Base-by-base conservation (phyloP, 768 basidiomycete genomes). In the Coprinopsis strossmayeri region DNA sequence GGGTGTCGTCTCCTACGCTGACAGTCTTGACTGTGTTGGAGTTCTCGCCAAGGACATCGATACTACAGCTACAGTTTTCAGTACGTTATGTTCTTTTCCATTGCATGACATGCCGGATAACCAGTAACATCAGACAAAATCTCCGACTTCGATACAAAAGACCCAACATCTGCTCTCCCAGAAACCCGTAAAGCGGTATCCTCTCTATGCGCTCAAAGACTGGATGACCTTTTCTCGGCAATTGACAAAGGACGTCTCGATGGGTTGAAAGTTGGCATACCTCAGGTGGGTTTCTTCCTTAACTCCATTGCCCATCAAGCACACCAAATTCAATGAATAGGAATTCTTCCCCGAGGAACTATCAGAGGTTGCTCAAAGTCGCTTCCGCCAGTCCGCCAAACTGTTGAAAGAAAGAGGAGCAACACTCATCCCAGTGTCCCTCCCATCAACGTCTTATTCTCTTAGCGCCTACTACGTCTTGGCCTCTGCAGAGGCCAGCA, bases 401-500 rank as follows among this genome's bases (percentile, higher is more conserved):
- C 55, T 55, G 34, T 60, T 77, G 18, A 57, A 67, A 48, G 46
- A 61, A 0, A 69, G 69, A 1, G 93, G 93, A 1, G 91, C 90
- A 0, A 68, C 69, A 1, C 57, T 96, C 25, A 64, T 80, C 1
- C 76, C 91, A 0, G 81, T 97, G 0, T 84, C 85, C 7, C 69
- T 97, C 10, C 87, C 91, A 15, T 69, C 64, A 21, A 76, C 70
- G 11, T 61, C 66, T 1, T 87, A 86, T 58, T 89, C 91, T 0
- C 72, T 98, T 3, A 91, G 91, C 48, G 87, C 92, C 11, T 98
- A 98, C 69, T 98, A 97, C 59, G 89, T 96, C n/a, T 75, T 98
- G 13, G 88, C 95, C 1, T 88, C 84, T 51, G 93, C 95, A 0
- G 95, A 97, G 61, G 94, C 94, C 0, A 87, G 88, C 52, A 93